Base-by-base conservation (phyloP, 139 green algal species). In the Chlorella sp. region DNA sequence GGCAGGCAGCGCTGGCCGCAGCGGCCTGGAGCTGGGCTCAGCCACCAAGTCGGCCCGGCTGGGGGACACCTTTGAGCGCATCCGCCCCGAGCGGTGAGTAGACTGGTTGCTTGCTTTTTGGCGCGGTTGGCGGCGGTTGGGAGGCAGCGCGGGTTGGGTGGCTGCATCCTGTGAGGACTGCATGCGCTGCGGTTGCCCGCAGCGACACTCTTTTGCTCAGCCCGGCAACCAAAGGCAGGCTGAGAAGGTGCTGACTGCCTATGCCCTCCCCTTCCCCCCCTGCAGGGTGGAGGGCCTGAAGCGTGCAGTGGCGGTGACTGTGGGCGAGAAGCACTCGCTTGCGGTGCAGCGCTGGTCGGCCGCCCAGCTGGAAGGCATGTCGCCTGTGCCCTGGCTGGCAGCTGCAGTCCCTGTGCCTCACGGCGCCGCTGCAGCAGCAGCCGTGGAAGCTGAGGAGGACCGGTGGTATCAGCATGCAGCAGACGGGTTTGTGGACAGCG, bases 251-350 rank as follows among this genome's bases (percentile, higher is more conserved):
- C 21, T 30, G 60, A 28, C 72, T 9, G 34, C 47, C 25, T 32
- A 36, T 30, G 25, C 26, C 36, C 12, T 32, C 13, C 79, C 85
- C 23, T 23, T 73, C 28, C 76, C 81, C 3, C 9, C 21, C 15
- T 73, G 74, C 69, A 91, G 87, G 32, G 90, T 98, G 70, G 84
- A 93, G 28, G 93, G 93, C 0, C 64, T 98, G 64, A 92, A 91
- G 64, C 88, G 92, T 0, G 91, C 87, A 0, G 85, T 69, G 39
- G 34, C 67, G 26, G 91, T 96, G 7, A 89, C 92, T 16, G 95
- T 99, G 67, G 96, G 96, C 17, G 96, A 99, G 82, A 97, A 97
- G 86, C 96, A 99, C 90, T 95, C 92, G 0, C 84, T 99, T 30
- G 95, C 93, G 38, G 65, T 98, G 38, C 93, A 96, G 86, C 82